A percentile compares a stretch with the other conserved stretches of the same genome.
These are phyloP conservation scores for Neocucurbitaria cava DNA, from an alignment of 2,329 filamentous ascomycete species.

Conservation along the genomic window DNA sequence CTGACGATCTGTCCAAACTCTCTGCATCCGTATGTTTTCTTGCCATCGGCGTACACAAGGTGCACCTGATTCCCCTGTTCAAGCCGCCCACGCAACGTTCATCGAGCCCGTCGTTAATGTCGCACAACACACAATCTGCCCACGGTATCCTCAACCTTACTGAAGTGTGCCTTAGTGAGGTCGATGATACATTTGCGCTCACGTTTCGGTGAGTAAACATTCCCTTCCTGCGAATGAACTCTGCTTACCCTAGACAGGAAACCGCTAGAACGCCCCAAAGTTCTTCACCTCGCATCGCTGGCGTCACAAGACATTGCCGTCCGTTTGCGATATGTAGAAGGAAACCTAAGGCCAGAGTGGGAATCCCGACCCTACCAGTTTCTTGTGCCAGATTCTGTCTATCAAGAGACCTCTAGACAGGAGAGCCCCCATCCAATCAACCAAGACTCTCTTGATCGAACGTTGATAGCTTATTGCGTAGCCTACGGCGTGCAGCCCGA, in stretches of 20 bases:
- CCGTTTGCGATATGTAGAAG: conserved; percentile 66
- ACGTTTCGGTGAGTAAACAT: conserved; percentile 60
- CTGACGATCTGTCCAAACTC: conserved; percentile 71
- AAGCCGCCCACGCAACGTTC: conserved; percentile 62
- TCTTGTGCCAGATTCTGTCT: conserved; percentile 61
- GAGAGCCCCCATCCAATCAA: conserved; percentile 63
- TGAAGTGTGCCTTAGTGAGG: conserved; percentile 64
- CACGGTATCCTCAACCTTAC: conserved; percentile 70
- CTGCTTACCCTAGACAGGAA: conserved; percentile 45
- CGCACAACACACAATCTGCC: conserved; percentile 60
- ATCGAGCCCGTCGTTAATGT: conserved; percentile 61
- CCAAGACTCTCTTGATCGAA: conserved; percentile 68
- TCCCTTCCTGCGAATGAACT: background rate
- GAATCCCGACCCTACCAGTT: conserved; percentile 68
- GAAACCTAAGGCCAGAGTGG: conserved; percentile 71
- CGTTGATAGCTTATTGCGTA: conserved; percentile 72
- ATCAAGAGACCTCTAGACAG: conserved; percentile 43
- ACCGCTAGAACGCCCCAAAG: conserved; percentile 63
- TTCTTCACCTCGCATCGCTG: conserved; percentile 68
- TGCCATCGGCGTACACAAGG: conserved; percentile 71
- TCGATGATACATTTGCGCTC: conserved; percentile 71
- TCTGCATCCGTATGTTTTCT: conserved; percentile 71
- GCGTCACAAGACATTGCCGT: conserved; percentile 70
- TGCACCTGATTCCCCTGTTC: conserved; percentile 71
- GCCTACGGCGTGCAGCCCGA: conserved; percentile 72